Evolutionary conservation across 2,329 filamentous ascomycete species (phyloP).

Genomic region (Trichoderma polysporum): DNA sequence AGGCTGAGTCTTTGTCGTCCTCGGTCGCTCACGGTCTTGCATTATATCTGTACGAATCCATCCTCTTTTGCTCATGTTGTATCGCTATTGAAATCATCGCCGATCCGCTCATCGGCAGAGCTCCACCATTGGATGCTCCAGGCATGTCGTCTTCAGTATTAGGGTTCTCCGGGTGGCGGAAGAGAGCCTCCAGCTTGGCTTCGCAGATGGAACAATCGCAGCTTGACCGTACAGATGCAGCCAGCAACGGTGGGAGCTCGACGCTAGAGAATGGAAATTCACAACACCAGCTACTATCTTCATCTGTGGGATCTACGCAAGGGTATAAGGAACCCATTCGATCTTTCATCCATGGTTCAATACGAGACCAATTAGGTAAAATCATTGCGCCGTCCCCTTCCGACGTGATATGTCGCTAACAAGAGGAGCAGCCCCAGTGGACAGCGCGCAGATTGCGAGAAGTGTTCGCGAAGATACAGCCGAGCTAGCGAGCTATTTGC

Average conservation of each 20-base stretch:
- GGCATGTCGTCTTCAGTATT: constrained; percentile 49
- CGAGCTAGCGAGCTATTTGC: constrained; percentile 78
- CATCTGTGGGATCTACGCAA: constrained; percentile 38
- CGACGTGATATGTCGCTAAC: constrained; percentile 15
- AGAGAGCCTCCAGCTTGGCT: constrained; percentile 41
- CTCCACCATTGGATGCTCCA: constrained; percentile 14
- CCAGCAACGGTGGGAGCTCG: constrained; percentile 27
- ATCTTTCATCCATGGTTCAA: constrained; percentile 68
- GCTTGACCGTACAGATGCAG: constrained; percentile 30
- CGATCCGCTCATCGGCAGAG: constrained; percentile 18
- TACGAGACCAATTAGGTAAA: constrained; percentile 58
- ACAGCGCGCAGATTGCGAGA: constrained; percentile 72
- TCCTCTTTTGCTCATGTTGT: constrained; percentile 24
- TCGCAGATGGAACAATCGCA: constrained; percentile 32
- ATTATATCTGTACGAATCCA: background rate
- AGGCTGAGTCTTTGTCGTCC: background rate
- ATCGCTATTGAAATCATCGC: constrained; percentile 26
- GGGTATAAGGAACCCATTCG: constrained; percentile 64
- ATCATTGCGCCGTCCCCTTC: constrained; percentile 25
- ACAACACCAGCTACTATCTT: constrained; percentile 37
- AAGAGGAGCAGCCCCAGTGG: constrained; percentile 49
- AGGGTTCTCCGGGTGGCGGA: constrained; percentile 51
- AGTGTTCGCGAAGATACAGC: constrained; percentile 84
- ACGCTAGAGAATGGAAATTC: constrained; percentile 23
- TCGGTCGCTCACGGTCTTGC: background rate